phyloP scores from a whole-genome alignment of 2,329 filamentous ascomycete genomes.

The Fusarium nygamai region DNA sequence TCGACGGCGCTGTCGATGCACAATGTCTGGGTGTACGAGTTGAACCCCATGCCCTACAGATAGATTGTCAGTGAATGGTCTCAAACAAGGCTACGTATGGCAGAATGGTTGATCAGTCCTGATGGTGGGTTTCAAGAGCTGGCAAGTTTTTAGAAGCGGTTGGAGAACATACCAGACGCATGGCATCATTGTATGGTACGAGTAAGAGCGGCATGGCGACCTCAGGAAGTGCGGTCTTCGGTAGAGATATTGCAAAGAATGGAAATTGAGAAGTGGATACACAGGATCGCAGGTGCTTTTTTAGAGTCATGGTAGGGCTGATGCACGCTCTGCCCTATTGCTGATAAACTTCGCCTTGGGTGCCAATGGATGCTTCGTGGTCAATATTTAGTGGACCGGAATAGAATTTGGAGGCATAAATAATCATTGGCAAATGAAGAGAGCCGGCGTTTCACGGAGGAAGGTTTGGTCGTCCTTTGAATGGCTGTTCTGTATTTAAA shows the following conservation, averaged over 20 bases:
- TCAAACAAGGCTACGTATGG: accelerated
- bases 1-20: background rate
- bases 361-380: background rate
- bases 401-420: too few relatives aligned
- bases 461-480: background rate
- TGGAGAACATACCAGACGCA: slow-evolving; percentile 2
- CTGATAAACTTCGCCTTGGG: background rate
- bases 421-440: too few relatives aligned
- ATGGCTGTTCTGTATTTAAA: background rate
- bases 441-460: background rate
- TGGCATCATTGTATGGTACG: slow-evolving; percentile 9
- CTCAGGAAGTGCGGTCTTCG: accelerated
- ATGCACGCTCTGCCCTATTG: accelerated
- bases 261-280: accelerated
- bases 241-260: accelerated
- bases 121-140: too few relatives aligned
- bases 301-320: background rate
- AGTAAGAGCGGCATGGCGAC: background rate
- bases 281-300: background rate
- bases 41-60: slow-evolving; percentile 1
- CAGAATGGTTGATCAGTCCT: accelerated
- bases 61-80: background rate
- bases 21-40: slow-evolving; percentile 3
- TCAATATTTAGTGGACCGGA: background rate
- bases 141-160: accelerated